Evolutionary conservation across 768 basidiomycete species (phyloP), one percentile per base, ranked within the genome.

Genomic region (Lactifluus echinatus): DNA sequence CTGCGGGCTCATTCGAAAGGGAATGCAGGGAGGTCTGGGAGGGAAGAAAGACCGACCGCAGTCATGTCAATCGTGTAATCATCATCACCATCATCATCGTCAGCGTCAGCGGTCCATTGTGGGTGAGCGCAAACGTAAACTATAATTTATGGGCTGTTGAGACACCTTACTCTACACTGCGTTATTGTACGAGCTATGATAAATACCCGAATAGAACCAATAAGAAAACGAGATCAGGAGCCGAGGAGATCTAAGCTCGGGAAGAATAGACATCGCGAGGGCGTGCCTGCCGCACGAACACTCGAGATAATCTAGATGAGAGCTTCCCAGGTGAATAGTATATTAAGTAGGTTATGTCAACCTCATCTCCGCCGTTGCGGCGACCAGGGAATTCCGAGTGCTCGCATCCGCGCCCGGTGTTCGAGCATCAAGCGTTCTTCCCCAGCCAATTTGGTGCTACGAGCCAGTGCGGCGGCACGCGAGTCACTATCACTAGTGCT

Each of bases 1-100:
- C 47, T 59, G 52, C 19, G 52, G 24, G 17, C 39, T 53, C 57
- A 58, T 53, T n/a, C 33, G 40, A 40, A 17, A 17, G 33, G 15
- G 14, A 15, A 33, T n/a, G 5, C 0, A 19, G 4, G n/a, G 10
- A 24, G 17, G 17, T 37, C 11, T 23, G 28, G 23, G 14, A 19
- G 10, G 12, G 45, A 14, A 42, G n/a, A 28, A 24, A 34, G 14
- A 12, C 34, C 34, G 11, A 8, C 29, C n/a, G 39, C 14, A 33
- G 45, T 31, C 17, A 7, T 46, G 5, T n/a, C n/a, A n/a, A n/a
- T n/a, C n/a, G 37, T 4, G 37, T 37, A 37, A n/a, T 17, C 37
- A 37, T 37, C 15, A 17, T 4, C 31, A 17, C 37, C n/a, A n/a
- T n/a, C n/a, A n/a, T n/a, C n/a, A n/a, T n/a, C n/a, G n/a, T n/a